Base-by-base conservation (phyloP, 2,329 filamentous ascomycete genomes). In the Penicillium brevicompactum region DNA sequence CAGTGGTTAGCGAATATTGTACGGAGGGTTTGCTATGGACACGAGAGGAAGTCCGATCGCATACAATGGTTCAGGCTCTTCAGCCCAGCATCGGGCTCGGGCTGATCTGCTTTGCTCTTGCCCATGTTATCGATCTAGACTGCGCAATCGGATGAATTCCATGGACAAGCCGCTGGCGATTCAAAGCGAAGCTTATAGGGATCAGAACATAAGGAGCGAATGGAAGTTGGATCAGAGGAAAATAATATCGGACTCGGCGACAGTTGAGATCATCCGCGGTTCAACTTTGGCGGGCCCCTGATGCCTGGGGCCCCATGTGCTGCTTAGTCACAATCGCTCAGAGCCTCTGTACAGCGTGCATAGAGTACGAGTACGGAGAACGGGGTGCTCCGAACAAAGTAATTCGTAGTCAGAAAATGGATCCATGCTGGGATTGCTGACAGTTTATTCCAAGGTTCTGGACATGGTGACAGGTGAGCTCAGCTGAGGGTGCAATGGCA, bases 11-110 rank as follows among this genome's bases (percentile, higher is more conserved):
- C 48, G 40, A 10, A 48, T 3, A 27, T 27, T 27, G 5, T 21
- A 51, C 32, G 31, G 3, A 21, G 16, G 45, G 22, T 8, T 30
- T n/a, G n/a, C 1, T 41, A 6, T 3, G 32, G 8, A 7, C 1
- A 24, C 24, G 7, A 6, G 40, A 21, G 4, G 4, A 9, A 16
- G 10, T 30, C 2, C 13, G 31, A 31, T 44, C 34, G 32, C 75
- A 49, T 73, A 80, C 89, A 92, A 72, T 92, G 89, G 77, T 95
- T 85, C 55, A 92, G 78, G 71, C 88, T 91, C 73, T 85, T 86
- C 71, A 96, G 78, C 47, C 92, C 92, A 51, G 92, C 92, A 63
- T 79, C 76, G 44, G 73, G 71, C 60, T 79, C 76, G 44, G 73
- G 71, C 60, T 73, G 72, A 46, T 69, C 67, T 52, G 72, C 74